Percentiles rank a stretch among this genome's conserved stretches.
Conservation (phyloP, 306 rosid genomes). For the Alnus glutinosa region DNA sequence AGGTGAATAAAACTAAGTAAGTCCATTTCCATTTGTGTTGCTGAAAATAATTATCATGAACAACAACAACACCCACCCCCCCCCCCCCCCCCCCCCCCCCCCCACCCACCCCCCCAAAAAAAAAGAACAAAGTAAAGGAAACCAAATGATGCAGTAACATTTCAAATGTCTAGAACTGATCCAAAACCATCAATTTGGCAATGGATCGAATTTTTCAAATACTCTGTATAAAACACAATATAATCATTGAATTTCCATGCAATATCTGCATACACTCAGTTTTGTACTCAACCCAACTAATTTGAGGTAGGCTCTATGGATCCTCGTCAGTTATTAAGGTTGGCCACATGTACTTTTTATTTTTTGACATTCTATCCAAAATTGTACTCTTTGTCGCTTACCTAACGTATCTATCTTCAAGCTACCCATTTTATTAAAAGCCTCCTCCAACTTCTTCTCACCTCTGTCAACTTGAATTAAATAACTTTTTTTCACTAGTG, state of each 20-base stretch:
- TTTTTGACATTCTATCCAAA: background rate
- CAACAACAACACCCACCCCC: too few relatives aligned
- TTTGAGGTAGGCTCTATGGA: background rate
- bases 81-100: too few relatives aligned
- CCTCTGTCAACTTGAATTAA: background rate
- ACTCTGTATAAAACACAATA: background rate
- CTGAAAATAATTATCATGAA: too few relatives aligned
- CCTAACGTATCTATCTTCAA: background rate
- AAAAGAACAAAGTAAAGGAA: background rate
- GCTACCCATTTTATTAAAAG: background rate
- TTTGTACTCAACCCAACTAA: background rate
- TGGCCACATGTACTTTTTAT: background rate
- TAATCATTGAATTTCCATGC: background rate
- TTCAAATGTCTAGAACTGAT: background rate
- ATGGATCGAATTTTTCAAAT: background rate
- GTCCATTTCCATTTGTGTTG: background rate
- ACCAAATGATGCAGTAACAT: background rate
- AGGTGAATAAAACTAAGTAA: background rate
- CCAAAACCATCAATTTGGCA: background rate
- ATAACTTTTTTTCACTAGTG: background rate
- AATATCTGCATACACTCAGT: background rate
- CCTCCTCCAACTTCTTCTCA: background rate
- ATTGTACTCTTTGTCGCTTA: background rate
- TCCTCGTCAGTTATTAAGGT: background rate
- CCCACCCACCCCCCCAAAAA: too few relatives aligned